A percentile compares a stretch with the other conserved stretches of the same genome.
Evolutionary conservation across 352 stramenopile species (phyloP).

Genomic region (Globisporangium radiosum): DNA sequence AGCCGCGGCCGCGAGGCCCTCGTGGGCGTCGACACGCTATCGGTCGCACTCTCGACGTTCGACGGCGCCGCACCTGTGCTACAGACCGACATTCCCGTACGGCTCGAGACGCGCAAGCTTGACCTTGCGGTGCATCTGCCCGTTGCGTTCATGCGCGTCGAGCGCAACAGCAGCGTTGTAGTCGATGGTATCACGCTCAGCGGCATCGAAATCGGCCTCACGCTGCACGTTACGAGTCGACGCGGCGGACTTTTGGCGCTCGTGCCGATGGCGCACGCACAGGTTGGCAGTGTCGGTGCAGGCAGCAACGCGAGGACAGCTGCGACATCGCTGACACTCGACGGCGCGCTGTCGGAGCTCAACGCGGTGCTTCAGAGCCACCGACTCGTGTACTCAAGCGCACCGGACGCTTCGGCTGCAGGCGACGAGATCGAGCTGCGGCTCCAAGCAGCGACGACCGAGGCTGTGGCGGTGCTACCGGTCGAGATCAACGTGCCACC

Average conservation of each 20-base stretch:
- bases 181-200: slow-evolving; percentile 10
- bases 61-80: background rate
- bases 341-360: slow-evolving; percentile 11
- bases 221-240: slow-evolving; percentile 6
- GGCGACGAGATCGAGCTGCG: slow-evolving; percentile 8
- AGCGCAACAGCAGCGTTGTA: slow-evolving; percentile 1
- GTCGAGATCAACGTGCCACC: slow-evolving; percentile 5
- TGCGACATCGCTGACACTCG: background rate
- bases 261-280: background rate
- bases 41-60: slow-evolving; percentile 3
- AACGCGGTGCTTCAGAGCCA: slow-evolving; percentile 7
- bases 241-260: slow-evolving; percentile 2
- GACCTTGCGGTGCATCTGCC: slow-evolving; percentile 8
- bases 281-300: background rate
- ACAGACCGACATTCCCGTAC: background rate
- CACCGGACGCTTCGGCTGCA: background rate
- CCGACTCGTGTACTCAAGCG: slow-evolving; percentile 6
- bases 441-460: slow-evolving; percentile 1
- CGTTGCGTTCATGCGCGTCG: slow-evolving; percentile 2
- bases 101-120: slow-evolving; percentile 4
- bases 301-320: no score
- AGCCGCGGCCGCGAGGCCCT: slow-evolving; percentile 5
- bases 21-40: slow-evolving; percentile 4
- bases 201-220: slow-evolving; percentile 7
- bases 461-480: slow-evolving; percentile 1